These are phyloP conservation scores for Helianthus annuus DNA, from an alignment of 129 eudicot species.

Conservation along the genomic window HanXRQr2.0-SUNRISE NC_035436.2:190541243-190541742, in stretches of 20 bases:
- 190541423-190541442: constrained; percentile 5
- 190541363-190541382: constrained; percentile 17
- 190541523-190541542: constrained; percentile 32
- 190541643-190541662: neutral
- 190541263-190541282: constrained; percentile 7
- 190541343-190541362: constrained; percentile 38
- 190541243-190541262: constrained; percentile 2
- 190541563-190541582: neutral
- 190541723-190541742: no score
- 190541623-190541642: neutral
- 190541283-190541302: constrained; percentile 11
- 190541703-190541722: no score
- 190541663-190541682: no score
- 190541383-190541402: constrained; percentile 29
- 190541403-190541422: constrained; percentile 24
- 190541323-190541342: constrained; percentile 22
- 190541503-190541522: constrained; percentile 34
- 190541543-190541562: constrained; percentile 22
- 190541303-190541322: constrained; percentile 7
- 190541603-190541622: neutral
- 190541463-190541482: constrained; percentile 29
- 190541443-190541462: constrained; percentile 33
- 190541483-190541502: constrained; percentile 36
- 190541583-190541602: constrained; percentile 3
- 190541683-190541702: no score